Base-by-base conservation (phyloP, 441 rosid species). In the Populus hybrid region DNA sequence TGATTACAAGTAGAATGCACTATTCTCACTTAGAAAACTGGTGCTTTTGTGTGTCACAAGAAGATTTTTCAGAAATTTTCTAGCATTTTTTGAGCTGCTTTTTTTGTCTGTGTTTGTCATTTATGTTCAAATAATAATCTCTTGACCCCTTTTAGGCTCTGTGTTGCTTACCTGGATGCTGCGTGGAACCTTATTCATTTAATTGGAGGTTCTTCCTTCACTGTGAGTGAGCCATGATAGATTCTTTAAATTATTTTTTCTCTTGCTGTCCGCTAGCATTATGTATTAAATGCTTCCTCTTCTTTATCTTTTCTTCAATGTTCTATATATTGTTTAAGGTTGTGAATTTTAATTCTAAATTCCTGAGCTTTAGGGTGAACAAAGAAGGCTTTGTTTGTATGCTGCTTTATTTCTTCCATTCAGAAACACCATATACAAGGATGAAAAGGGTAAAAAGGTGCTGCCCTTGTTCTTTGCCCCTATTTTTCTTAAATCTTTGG, bases 381-480 rank as follows among this genome's bases (percentile, higher is more conserved):
- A 91, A 76, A 86, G 86, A 83, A 90, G 98, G 86, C 90, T 96
- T 70, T 83, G 90, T 73, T 77, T 90, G 38, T 96, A 94, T 86
- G 89, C 98, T 74, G 95, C 99, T 73, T 79, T 96, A 67, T 96
- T 96, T 88, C 90, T 92, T 76, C 97, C 98, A 26, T 82, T 93
- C 57, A 85, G 92, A 79, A 76, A 84, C 76, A 83, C 81, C 36
- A 72, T 80, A 38, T 93, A 90, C 79, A 81, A 78, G 84, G 93
- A 89, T 84, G 84, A 81, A 35, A 94, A 94, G 84, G 88, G 88
- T 20, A 93, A 89, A 89, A 80, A 76, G 95, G 98, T 95, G 81
- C 71, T 11, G 21, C 26, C 36, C 11, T 6, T 76, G 14, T 72
- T 76, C 50, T 50, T 14, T 67, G 21, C 12, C 42, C 54, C 8